Evolutionary conservation across 2,329 filamentous ascomycete species (phyloP).

Genomic region (Hypoxylon sp.): DNA sequence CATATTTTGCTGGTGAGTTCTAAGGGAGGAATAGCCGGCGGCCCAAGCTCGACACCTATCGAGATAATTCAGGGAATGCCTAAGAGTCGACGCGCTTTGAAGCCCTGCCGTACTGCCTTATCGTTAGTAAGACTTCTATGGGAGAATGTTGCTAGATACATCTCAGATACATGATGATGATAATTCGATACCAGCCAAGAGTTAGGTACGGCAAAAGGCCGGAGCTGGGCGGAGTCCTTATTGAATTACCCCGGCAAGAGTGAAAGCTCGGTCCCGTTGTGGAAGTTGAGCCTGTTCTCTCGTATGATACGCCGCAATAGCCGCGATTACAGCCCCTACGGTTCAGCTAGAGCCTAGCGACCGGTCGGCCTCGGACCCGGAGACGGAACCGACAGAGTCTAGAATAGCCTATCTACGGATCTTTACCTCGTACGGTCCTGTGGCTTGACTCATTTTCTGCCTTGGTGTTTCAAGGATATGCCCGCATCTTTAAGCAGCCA

Average conservation of each 20-base stretch:
- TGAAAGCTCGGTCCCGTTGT: background rate
- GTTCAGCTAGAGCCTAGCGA: background rate
- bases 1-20: background rate
- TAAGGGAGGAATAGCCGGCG: background rate
- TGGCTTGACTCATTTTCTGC: background rate
- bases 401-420: background rate
- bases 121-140: background rate
- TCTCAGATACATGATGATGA: background rate
- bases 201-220: background rate
- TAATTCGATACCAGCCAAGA: background rate
- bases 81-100: background rate
- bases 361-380: background rate
- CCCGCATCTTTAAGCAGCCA: background rate
- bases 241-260: background rate
- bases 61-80: too few relatives aligned
- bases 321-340: constrained; percentile 1
- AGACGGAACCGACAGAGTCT: background rate
- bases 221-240: background rate
- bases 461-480: background rate
- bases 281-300: background rate
- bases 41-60: too few relatives aligned
- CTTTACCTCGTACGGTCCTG: background rate
- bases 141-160: background rate
- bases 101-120: background rate
- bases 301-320: background rate